Conservation (phyloP, 1,284 basidiomycete species). For the Cryptococcus sp. region DNA sequence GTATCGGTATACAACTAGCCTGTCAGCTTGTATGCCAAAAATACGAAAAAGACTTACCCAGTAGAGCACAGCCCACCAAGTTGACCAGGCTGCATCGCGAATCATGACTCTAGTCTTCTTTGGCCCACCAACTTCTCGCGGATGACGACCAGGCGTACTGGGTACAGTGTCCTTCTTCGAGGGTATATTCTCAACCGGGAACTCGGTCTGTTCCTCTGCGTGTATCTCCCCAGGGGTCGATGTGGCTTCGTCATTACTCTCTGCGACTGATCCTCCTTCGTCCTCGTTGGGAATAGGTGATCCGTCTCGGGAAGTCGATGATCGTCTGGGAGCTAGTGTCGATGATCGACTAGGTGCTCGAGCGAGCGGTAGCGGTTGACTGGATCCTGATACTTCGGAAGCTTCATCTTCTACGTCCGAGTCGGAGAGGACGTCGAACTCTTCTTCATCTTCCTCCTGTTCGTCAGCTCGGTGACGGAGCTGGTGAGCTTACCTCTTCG, state of each 20-base stretch:
- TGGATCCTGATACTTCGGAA: constrained; percentile 7
- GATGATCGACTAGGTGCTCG: constrained; percentile 16
- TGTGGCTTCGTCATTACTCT: constrained; percentile 1
- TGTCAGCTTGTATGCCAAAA: background rate
- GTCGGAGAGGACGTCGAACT: constrained; percentile 36
- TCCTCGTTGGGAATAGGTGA: constrained; percentile 1
- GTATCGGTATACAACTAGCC: constrained; percentile 74
- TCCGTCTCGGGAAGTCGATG: constrained; percentile 11
- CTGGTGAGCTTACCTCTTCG: constrained; percentile 18
- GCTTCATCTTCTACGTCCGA: constrained; percentile 46
- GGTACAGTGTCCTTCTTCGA: background rate
- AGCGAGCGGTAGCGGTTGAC: constrained; percentile 9
- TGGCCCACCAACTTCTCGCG: constrained; percentile 22
- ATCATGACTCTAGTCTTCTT: constrained; percentile 63
- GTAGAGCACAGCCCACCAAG: constrained; percentile 76
- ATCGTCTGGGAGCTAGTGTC: constrained; percentile 4
- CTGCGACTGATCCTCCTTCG: background rate
- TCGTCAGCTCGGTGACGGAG: background rate
- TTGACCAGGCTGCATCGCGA: constrained; percentile 72
- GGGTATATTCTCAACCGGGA: constrained; percentile 7
- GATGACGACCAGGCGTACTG: background rate
- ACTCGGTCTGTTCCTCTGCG: constrained; percentile 10
- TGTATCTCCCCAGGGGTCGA: constrained; percentile 6
- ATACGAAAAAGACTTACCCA: constrained; percentile 55
- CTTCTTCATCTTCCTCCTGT: constrained; percentile 31